Base-by-base conservation (phyloP, 1,284 basidiomycete genomes). In the Wolfiporia cocos region DNA sequence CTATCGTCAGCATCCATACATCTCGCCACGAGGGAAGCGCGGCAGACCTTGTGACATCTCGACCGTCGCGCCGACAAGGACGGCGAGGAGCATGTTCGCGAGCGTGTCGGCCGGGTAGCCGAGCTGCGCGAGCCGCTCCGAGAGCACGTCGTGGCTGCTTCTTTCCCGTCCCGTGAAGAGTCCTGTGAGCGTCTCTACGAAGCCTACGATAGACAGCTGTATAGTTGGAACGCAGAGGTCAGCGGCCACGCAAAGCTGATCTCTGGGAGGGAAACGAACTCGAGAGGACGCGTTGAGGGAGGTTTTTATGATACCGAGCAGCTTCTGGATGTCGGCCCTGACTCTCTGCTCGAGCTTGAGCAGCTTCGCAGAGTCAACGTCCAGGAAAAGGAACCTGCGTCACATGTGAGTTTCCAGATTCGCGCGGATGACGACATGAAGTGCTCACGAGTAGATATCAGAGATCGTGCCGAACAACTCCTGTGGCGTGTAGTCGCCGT, bases 371-470 rank as follows among this genome's bases (percentile, higher is more conserved):
- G 71, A 53, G 42, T 85, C 82, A 30, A 77, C 64, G 43, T 87
- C 76, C n/a, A 87, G 70, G 75, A 86, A 89, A 46, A 88, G 64
- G 55, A 74, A 83, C 22, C 83, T 86, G 48, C 6, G 9, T 7
- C 28, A 34, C n/a, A n/a, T 5, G 43, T 36, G 52, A 23, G 37
- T 24, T 39, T 34, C 29, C 14, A 30, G 15, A 36, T 9, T 19
- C 7, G 6, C 34, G 20, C 7, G 35, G 6, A 29, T 6, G 24
- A 12, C 5, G 2, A 5, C 10, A 19, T 41, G 28, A 19, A 24
- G 2, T 2, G 62, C 79, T 58, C 47, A 85, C 78, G 76, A 62
- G 59, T 86, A 86, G 43, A 86, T 81, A 23, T 84, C 78, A 20
- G 72, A 68, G 6, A 90, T 69, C 41, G 81, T 75, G 17, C 69